phyloP scores from a whole-genome alignment of 306 rosid genomes.

The Inga laurina region DNA sequence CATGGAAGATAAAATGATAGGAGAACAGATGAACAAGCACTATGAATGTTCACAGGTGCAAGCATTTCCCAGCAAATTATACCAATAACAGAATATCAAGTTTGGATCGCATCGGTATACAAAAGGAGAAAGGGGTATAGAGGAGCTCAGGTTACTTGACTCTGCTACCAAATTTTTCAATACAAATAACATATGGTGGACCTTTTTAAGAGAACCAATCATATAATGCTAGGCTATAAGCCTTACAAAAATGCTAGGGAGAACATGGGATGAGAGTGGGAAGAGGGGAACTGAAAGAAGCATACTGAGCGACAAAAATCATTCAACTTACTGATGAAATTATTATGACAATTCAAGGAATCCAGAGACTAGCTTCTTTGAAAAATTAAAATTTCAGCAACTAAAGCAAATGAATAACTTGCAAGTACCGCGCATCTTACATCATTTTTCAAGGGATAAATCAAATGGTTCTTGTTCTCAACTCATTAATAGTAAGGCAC shows the following conservation, averaged over 20 bases:
- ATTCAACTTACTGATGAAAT: neutral
- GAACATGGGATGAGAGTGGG: neutral
- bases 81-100: neutral
- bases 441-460: neutral
- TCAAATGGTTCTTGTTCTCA: neutral
- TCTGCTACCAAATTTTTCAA: neutral
- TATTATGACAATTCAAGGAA: neutral
- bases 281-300: neutral
- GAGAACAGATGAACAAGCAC: neutral
- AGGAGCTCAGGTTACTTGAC: neutral
- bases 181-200: neutral
- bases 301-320: too few relatives aligned
- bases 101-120: neutral
- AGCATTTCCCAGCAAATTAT: neutral
- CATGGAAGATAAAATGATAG: neutral
- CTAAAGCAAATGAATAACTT: neutral
- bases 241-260: neutral
- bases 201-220: neutral
- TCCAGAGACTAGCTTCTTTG: neutral
- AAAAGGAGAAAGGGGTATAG: neutral
- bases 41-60: neutral
- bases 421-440: neutral
- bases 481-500: slow-evolving; percentile 1
- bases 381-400: slow-evolving; percentile 3
- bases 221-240: neutral